These are phyloP conservation scores for Litsea cubeba DNA, from an alignment of 164 flowering plant genomes.

Conservation along the genomic window DNA sequence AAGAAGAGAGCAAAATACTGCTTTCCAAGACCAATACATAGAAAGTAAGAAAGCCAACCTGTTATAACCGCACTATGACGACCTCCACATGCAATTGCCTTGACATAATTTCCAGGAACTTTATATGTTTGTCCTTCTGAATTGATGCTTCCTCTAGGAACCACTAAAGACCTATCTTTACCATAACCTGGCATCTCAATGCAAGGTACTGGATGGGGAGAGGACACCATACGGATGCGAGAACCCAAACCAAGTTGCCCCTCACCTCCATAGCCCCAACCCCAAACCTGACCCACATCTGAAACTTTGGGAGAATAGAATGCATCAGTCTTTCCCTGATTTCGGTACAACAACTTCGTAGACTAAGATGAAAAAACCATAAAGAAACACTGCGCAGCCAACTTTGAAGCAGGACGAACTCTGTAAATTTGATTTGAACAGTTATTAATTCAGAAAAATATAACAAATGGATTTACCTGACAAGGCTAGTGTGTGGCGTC, in stretches of 20 bases:
- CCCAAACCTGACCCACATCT: slow-evolving; percentile 99
- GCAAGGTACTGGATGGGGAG: slow-evolving; percentile 95
- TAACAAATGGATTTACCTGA: slow-evolving; percentile 55
- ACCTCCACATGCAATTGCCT: slow-evolving; percentile 94
- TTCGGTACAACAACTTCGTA: too few species aligned
- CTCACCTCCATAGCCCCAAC: slow-evolving; percentile 99
- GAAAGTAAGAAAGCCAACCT: slow-evolving; percentile 36
- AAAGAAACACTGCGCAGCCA: too few species aligned
- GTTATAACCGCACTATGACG: slow-evolving; percentile 90
- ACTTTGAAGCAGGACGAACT: too few species aligned
- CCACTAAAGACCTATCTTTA: slow-evolving; percentile 48
- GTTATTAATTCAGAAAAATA: too few species aligned
- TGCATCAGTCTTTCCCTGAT: slow-evolving; percentile 16
- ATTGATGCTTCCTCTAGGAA: slow-evolving; percentile 43
- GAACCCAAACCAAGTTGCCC: slow-evolving; percentile 98
- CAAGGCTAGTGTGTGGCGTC: slow-evolving; percentile 89
- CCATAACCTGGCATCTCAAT: slow-evolving; percentile 47
- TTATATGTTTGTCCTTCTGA: slow-evolving; percentile 47
- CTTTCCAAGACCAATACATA: too few species aligned
- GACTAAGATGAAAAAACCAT: too few species aligned
- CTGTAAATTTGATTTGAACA: too few species aligned
- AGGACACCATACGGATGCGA: slow-evolving; percentile 87
- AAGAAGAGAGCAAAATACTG: slow-evolving; percentile 1
- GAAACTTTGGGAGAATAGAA: slow-evolving; percentile 40
- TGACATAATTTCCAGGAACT: slow-evolving; percentile 82